Percentiles rank a stretch among this genome's conserved stretches.
Conservation (phyloP, 2,329 filamentous ascomycete species). For the Trichoderma lentiforme region DNA sequence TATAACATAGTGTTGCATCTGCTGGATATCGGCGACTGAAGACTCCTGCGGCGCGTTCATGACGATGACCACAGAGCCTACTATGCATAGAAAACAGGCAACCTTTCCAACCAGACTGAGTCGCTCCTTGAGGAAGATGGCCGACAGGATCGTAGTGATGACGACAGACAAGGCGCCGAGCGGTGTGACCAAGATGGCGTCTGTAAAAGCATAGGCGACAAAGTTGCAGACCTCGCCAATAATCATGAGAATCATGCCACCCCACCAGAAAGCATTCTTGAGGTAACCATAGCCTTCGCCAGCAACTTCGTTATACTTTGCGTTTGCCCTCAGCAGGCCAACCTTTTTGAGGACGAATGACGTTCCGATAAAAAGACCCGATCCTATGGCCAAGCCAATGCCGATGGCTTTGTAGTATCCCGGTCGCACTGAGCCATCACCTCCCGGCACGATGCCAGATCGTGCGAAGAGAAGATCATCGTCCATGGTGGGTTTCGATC, state of each 20-base stretch:
- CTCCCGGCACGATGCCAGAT: constrained; percentile 16
- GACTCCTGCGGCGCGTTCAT: constrained; percentile 87
- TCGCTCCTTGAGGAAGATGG: constrained; percentile 93
- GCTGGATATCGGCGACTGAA: constrained; percentile 80
- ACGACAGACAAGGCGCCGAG: constrained; percentile 90
- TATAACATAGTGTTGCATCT: constrained; percentile 87
- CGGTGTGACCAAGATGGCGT: constrained; percentile 91
- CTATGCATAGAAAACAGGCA: constrained; percentile 90
- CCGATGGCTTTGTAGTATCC: constrained; percentile 78
- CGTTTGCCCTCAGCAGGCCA: constrained; percentile 85
- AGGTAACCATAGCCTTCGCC: constrained; percentile 97
- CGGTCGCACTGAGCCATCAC: constrained; percentile 36
- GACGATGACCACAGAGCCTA: constrained; percentile 90
- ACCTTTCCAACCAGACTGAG: constrained; percentile 95
- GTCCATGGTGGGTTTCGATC: constrained; percentile 15
- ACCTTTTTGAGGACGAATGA: constrained; percentile 97
- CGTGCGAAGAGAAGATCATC: constrained; percentile 13
- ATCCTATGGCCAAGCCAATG: constrained; percentile 78
- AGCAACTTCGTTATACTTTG: constrained; percentile 93
- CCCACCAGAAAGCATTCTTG: constrained; percentile 94
- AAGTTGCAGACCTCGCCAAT: constrained; percentile 96
- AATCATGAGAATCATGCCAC: constrained; percentile 95
- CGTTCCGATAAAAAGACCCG: constrained; percentile 86
- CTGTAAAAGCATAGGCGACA: constrained; percentile 93
- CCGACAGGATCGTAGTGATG: constrained; percentile 83